Evolutionary conservation across 768 basidiomycete genomes (phyloP).

Genomic region (Leccinellum rugosiceps): DNA sequence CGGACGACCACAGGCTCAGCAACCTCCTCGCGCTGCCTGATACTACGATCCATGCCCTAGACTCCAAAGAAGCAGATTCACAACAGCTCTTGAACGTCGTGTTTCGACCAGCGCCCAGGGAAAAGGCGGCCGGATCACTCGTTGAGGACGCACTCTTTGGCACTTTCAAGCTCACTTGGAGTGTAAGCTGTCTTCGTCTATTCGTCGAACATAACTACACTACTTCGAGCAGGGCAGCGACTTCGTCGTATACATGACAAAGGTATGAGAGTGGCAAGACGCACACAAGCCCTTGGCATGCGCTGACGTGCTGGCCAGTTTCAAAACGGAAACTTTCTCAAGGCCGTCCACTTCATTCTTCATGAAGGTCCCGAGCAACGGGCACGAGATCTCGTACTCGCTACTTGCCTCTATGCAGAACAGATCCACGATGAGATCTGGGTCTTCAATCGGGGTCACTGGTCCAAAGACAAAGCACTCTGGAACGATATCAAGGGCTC

Average conservation of each 20-base stretch:
- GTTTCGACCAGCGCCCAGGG: constrained; percentile 49
- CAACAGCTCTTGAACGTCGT: constrained; percentile 47
- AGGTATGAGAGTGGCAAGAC: constrained; percentile 37
- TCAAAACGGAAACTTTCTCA: constrained; percentile 19
- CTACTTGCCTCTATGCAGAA: constrained; percentile 49
- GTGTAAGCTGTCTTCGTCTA: constrained; percentile 37
- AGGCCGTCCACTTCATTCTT: constrained; percentile 47
- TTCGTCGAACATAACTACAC: not conserved
- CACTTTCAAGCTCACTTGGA: constrained; percentile 55
- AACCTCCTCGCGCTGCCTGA: constrained; percentile 52
- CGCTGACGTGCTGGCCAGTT: constrained; percentile 26
- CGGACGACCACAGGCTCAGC: constrained; percentile 44
- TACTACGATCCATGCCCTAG: constrained; percentile 41
- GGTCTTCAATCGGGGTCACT: constrained; percentile 71
- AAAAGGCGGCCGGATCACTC: constrained; percentile 49
- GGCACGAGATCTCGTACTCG: constrained; percentile 48
- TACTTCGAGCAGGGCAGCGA: constrained; percentile 43
- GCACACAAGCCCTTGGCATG: not conserved
- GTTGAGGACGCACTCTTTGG: constrained; percentile 51
- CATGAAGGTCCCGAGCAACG: constrained; percentile 58
- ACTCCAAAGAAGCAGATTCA: constrained; percentile 43
- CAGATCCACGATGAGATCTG: constrained; percentile 67
- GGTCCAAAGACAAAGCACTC: constrained; percentile 59
- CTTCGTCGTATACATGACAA: constrained; percentile 51
- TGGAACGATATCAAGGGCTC: constrained; percentile 64